Percentiles rank a stretch among this genome's conserved stretches.
Evolutionary conservation across 331 rosid genomes (phyloP).

Genomic region (Spiraea crenata): DNA sequence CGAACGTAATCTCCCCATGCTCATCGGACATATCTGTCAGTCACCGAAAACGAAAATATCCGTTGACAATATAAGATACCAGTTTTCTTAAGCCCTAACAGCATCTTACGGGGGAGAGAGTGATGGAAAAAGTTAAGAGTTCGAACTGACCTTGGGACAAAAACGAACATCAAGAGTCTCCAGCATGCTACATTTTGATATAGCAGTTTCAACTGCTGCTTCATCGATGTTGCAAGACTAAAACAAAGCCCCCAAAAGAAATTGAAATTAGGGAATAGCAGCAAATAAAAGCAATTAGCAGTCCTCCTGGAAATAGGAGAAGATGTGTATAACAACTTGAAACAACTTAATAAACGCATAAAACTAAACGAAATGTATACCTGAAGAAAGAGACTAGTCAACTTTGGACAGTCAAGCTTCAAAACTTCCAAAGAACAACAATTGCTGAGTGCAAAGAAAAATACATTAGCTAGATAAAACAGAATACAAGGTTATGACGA

Average conservation of each 20-base stretch:
- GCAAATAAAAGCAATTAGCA: background rate
- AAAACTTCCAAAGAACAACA: slow-evolving; percentile 81
- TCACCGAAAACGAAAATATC: slow-evolving; percentile 2
- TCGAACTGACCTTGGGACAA: slow-evolving; percentile 75
- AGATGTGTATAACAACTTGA: background rate
- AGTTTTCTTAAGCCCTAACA: background rate
- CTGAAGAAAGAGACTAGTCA: slow-evolving; percentile 93
- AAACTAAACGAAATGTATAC: slow-evolving; percentile 33
- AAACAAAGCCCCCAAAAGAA: slow-evolving; percentile 24
- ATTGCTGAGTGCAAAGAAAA: slow-evolving; percentile 51
- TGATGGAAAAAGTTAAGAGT: background rate
- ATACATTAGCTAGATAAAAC: slow-evolving; percentile 22
- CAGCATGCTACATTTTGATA: slow-evolving; percentile 75
- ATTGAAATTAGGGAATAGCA: background rate
- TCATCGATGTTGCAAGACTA: slow-evolving; percentile 90
- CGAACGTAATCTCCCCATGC: slow-evolving; percentile 72
- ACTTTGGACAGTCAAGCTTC: slow-evolving; percentile 81
- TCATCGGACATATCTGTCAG: slow-evolving; percentile 57
- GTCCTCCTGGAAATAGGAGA: background rate
- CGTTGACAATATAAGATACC: background rate
- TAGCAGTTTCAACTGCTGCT: slow-evolving; percentile 80
- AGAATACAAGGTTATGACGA: background rate
- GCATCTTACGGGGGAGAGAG: background rate
- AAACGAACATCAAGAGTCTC: slow-evolving; percentile 96
- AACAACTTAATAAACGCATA: background rate